Conservation (phyloP, 495 filamentous ascomycete species). For the Delitschia confertaspora region DNA sequence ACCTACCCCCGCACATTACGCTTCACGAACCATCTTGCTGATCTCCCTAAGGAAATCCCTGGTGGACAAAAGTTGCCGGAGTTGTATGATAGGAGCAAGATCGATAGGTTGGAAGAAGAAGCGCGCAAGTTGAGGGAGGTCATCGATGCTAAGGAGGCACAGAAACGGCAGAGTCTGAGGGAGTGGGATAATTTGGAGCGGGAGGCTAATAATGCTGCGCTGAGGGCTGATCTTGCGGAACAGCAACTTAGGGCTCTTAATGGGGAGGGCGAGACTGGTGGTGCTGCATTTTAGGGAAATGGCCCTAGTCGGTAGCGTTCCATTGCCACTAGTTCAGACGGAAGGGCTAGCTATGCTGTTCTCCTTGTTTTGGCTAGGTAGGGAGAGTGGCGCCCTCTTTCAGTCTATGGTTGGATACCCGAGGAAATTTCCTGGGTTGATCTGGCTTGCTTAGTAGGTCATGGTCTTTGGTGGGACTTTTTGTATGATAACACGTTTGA, state of each 20-base stretch:
- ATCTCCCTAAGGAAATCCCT: constrained; percentile 42
- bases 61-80: constrained; percentile 48
- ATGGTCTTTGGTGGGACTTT: no score
- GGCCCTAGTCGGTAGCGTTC: no score
- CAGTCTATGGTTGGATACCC: no score
- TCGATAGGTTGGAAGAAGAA: constrained; percentile 44
- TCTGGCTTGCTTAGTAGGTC: no score
- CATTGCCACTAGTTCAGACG: no score
- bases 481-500: no score
- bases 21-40: constrained; percentile 42
- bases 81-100: constrained; percentile 31
- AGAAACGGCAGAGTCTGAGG: constrained; percentile 43
- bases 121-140: constrained; percentile 46
- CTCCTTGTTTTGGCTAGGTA: no score
- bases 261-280: constrained; percentile 42
- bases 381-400: no score
- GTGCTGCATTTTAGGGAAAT: constrained; percentile 18
- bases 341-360: no score
- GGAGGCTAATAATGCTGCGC: constrained; percentile 49
- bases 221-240: constrained; percentile 56
- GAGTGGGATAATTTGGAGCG: constrained; percentile 54
- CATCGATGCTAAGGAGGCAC: constrained; percentile 47
- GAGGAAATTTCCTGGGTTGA: no score
- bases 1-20: constrained; percentile 46
- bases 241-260: constrained; percentile 49